Percentiles rank a stretch among this genome's conserved stretches.
phyloP scores from a whole-genome alignment of 306 rosid genomes.

The Macrotyloma uniflorum region DNA sequence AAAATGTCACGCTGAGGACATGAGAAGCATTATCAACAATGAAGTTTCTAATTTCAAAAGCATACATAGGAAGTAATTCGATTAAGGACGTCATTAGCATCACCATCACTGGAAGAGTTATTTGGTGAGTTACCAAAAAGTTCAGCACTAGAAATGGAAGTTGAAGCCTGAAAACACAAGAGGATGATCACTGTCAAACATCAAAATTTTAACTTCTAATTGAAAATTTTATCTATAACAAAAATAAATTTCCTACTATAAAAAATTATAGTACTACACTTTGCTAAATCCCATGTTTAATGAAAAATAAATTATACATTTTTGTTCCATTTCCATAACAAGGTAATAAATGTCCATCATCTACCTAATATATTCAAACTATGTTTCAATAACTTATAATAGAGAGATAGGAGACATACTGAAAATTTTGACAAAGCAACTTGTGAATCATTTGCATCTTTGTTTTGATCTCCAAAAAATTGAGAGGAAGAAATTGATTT shows the following conservation, averaged over 20 bases:
- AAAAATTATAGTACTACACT: too few species aligned
- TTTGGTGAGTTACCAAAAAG: conserved; percentile 68
- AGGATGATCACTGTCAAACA: conserved; percentile 7
- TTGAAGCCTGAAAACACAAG: conserved; percentile 72
- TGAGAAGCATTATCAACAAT: neutral
- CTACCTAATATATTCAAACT: neutral
- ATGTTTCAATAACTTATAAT: conserved; percentile 12
- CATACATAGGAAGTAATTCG: conserved; percentile 76
- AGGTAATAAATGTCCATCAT: neutral
- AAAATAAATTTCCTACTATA: too few species aligned
- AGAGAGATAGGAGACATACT: conserved; percentile 53
- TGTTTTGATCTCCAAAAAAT: conserved; percentile 83
- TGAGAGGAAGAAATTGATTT: conserved; percentile 94
- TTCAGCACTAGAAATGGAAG: conserved; percentile 88
- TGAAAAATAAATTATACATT: too few species aligned
- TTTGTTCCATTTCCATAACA: neutral
- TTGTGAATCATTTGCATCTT: conserved; percentile 59
- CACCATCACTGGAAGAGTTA: conserved; percentile 58
- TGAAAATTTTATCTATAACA: too few species aligned
- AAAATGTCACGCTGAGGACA: neutral
- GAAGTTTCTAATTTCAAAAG: neutral
- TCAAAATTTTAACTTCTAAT: too few species aligned
- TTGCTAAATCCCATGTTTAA: too few species aligned
- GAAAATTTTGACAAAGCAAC: conserved; percentile 84
- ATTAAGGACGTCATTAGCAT: conserved; percentile 70